These are phyloP conservation scores for Colletotrichum sojae DNA, from an alignment of 2,329 filamentous ascomycete genomes.

Conservation along the genomic window DNA sequence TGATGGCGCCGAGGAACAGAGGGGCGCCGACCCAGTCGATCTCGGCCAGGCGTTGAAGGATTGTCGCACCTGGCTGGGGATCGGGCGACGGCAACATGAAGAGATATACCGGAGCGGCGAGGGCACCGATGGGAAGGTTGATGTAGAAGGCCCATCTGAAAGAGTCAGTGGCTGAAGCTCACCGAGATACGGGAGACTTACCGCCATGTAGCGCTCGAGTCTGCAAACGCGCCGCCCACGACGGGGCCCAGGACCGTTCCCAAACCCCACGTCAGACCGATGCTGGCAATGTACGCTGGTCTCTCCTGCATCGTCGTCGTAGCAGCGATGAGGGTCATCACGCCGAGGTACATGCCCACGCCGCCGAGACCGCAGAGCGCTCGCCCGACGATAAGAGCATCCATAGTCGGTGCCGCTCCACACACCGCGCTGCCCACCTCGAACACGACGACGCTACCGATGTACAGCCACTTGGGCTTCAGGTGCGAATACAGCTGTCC, in stretches of 20 bases:
- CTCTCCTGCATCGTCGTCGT: constrained; percentile 37
- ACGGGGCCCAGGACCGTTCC: constrained; percentile 58
- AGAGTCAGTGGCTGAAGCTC: background rate
- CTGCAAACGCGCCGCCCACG: constrained; percentile 60
- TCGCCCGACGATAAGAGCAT: constrained; percentile 60
- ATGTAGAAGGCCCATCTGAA: constrained; percentile 62
- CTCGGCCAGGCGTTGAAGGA: constrained; percentile 49
- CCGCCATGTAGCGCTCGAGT: constrained; percentile 56
- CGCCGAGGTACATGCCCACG: constrained; percentile 34
- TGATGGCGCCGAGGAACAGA: constrained; percentile 58
- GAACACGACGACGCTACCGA: constrained; percentile 51
- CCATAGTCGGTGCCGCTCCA: constrained; percentile 56
- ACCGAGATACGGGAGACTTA: background rate
- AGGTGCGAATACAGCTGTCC: constrained; percentile 50
- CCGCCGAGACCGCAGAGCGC: constrained; percentile 58
- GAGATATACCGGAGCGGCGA: constrained; percentile 48
- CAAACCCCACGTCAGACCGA: constrained; percentile 56
- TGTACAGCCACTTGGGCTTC: constrained; percentile 51
- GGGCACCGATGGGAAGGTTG: constrained; percentile 63
- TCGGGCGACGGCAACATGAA: constrained; percentile 47
- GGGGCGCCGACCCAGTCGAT: constrained; percentile 63
- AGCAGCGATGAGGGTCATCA: constrained; percentile 29
- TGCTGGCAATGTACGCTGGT: constrained; percentile 40
- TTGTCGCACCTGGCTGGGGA: constrained; percentile 38
- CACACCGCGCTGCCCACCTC: constrained; percentile 57